Conservation (phyloP, 2,329 filamentous ascomycete genomes). For the Fusarium decemcellulare region DNA sequence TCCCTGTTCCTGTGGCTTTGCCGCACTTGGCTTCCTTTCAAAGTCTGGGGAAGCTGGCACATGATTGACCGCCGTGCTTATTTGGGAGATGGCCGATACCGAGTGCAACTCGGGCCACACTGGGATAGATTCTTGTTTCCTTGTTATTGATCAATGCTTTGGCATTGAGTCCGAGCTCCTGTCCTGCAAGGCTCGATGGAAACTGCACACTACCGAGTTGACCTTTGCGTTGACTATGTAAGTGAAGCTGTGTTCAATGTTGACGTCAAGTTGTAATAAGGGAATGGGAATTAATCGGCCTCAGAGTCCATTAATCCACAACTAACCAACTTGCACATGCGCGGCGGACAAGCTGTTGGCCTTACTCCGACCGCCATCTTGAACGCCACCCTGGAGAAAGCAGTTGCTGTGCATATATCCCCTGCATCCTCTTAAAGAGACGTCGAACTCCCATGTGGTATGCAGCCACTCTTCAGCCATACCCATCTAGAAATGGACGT, state of each 20-base stretch:
- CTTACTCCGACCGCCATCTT: too few relatives aligned
- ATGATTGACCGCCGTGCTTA: not conserved
- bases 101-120: not conserved
- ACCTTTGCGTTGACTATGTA: too few relatives aligned
- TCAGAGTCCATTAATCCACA: too few relatives aligned
- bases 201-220: not conserved
- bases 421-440: not conserved
- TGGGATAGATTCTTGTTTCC: not conserved
- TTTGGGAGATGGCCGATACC: not conserved
- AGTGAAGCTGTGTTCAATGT: too few relatives aligned
- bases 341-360: too few relatives aligned
- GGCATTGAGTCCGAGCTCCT: not conserved
- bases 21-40: not conserved
- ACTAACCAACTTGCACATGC: too few relatives aligned
- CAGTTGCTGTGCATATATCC: too few relatives aligned
- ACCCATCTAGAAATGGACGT: not conserved
- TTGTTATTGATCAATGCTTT: too few relatives aligned
- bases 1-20: not conserved
- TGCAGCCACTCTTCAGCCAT: not conserved
- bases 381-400: too few relatives aligned
- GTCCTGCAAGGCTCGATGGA: constrained; percentile 4
- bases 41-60: not conserved
- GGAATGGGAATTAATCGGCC: too few relatives aligned
- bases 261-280: too few relatives aligned
- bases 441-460: not conserved